A percentile compares a stretch with the other conserved stretches of the same genome.
Conservation (phyloP, 257 asterid genomes). For the Buddleja alternifolia region DNA sequence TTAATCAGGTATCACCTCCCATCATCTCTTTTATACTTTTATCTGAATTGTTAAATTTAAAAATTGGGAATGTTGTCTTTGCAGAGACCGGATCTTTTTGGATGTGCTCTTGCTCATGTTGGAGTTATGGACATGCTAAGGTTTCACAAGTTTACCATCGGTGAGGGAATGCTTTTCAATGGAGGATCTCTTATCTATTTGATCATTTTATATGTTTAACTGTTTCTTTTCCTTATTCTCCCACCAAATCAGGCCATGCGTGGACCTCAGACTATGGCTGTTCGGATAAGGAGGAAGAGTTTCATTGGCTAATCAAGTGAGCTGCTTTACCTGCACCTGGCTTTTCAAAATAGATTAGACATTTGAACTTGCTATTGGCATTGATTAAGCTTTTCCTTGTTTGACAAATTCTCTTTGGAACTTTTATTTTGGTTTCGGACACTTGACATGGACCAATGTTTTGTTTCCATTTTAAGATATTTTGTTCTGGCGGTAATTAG, state of each 20-base stretch:
- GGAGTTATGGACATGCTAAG: conserved; percentile 99
- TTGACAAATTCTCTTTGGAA: background rate
- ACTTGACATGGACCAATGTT: background rate
- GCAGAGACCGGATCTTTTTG: conserved; percentile 97
- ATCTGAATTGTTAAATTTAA: background rate
- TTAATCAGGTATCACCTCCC: conserved; percentile 72
- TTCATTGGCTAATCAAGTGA: conserved; percentile 84
- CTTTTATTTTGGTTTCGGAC: conserved; percentile 22
- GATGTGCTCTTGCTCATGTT: conserved; percentile 98
- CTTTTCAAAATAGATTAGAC: conserved; percentile 9
- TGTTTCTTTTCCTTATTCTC: conserved; percentile 2
- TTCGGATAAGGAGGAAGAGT: conserved; percentile 91
- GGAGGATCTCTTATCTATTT: background rate
- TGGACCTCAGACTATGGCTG: conserved; percentile 99
- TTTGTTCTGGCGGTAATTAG: background rate
- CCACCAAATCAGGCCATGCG: conserved; percentile 74
- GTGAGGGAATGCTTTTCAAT: conserved; percentile 40
- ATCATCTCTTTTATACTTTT: background rate
- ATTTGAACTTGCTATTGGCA: background rate
- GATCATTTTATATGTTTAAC: background rate
- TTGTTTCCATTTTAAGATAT: background rate
- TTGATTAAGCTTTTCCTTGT: background rate
- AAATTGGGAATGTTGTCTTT: conserved; percentile 25
- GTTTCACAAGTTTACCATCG: conserved; percentile 96
- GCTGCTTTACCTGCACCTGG: conserved; percentile 31